A percentile compares a stretch with the other conserved stretches of the same genome.
These are phyloP conservation scores for Trichoderma sp. DNA, from an alignment of 2,329 filamentous ascomycete genomes.

Conservation along the genomic window DNA sequence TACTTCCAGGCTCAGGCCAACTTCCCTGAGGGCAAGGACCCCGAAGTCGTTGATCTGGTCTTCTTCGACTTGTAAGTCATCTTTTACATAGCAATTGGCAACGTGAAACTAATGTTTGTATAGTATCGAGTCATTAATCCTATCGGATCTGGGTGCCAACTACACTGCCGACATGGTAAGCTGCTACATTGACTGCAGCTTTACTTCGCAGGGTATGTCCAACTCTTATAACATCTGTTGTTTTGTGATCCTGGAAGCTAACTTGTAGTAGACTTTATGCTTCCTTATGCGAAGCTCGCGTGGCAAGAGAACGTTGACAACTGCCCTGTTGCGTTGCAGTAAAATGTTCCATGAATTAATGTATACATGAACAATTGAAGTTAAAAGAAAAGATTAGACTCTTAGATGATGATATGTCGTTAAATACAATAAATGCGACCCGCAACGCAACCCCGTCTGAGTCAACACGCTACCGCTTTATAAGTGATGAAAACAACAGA, in stretches of 20 bases:
- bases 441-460: background rate
- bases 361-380: background rate
- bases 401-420: background rate
- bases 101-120: fast-evolving
- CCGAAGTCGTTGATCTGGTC: conserved; percentile 49
- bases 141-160: conserved; percentile 35
- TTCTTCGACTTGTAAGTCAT: conserved; percentile 50
- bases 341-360: background rate
- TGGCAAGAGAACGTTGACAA: conserved; percentile 38
- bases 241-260: background rate
- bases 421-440: background rate
- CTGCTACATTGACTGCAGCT: conserved; percentile 40
- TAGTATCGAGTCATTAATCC: conserved; percentile 39
- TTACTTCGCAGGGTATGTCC: conserved; percentile 34
- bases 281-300: conserved; percentile 38
- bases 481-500: background rate
- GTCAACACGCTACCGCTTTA: background rate
- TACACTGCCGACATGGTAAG: conserved; percentile 36
- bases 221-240: fast-evolving
- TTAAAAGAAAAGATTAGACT: background rate
- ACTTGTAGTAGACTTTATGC: conserved; percentile 33
- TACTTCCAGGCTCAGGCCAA: conserved; percentile 50
- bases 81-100: background rate
- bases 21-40: conserved; percentile 43
- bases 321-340: conserved; percentile 29